These are phyloP conservation scores for Arabidopsis lyrata DNA, from an alignment of 441 rosid genomes.

Conservation along the genomic window DNA sequence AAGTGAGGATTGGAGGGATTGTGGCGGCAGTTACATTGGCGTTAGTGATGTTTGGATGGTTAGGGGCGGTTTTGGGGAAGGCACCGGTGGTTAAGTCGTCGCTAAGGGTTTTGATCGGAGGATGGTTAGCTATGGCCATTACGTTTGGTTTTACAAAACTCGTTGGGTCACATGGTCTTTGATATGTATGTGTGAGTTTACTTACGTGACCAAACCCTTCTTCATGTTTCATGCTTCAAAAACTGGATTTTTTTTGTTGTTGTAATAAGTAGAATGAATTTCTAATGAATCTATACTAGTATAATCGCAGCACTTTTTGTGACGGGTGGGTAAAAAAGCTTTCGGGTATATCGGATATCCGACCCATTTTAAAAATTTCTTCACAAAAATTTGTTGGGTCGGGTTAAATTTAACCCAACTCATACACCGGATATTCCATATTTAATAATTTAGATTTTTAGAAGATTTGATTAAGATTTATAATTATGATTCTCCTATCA, in stretches of 20 bases:
- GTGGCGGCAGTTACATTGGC: conserved; percentile 62
- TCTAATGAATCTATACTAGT: no score
- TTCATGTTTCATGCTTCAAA: conserved; percentile 22
- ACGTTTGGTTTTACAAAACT: conserved; percentile 77
- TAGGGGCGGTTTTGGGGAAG: conserved; percentile 77
- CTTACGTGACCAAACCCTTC: conserved; percentile 16
- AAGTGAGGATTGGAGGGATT: conserved; percentile 59
- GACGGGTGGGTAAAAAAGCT: no score
- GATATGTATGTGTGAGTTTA: conserved; percentile 38
- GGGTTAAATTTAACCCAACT: no score
- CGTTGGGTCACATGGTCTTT: conserved; percentile 56
- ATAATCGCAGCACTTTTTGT: no score
- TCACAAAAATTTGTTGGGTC: no score
- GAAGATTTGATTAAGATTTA: no score
- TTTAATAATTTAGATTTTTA: no score
- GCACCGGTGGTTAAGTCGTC: conserved; percentile 57
- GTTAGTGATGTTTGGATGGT: conserved; percentile 64
- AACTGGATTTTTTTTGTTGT: no score
- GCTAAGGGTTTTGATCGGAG: conserved; percentile 77
- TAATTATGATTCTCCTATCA: no score
- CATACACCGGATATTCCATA: no score
- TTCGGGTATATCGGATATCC: no score
- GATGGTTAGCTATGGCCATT: conserved; percentile 86
- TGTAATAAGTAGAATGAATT: not conserved
- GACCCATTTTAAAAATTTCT: no score